phyloP scores from a whole-genome alignment of 805 yeast genomes.

The Candida anglica region DNA sequence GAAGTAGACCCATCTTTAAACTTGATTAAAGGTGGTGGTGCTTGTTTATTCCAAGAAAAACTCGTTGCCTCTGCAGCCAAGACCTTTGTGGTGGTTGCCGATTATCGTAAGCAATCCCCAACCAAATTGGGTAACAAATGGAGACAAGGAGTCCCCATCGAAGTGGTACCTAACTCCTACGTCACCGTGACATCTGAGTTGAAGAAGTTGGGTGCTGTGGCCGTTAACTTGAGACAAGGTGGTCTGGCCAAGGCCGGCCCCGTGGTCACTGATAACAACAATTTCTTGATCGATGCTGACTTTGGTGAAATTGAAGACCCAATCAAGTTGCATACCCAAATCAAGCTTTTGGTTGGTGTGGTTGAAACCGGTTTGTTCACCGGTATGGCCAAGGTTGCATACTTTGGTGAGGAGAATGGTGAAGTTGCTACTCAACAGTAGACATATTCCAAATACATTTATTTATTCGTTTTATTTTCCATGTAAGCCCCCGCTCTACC shows the following conservation, averaged over 20 bases:
- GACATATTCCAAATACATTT: too few species aligned
- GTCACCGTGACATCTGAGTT: constrained; percentile 70
- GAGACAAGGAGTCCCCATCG: constrained; percentile 93
- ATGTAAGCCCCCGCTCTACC: too few species aligned
- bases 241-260: constrained; percentile 96
- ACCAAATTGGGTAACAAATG: constrained; percentile 69
- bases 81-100: constrained; percentile 85
- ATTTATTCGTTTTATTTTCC: too few species aligned
- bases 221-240: constrained; percentile 73
- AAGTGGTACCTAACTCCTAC: constrained; percentile 86
- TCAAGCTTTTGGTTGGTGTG: constrained; percentile 83
- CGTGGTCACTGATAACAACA: constrained; percentile 91
- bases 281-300: constrained; percentile 88
- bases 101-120: constrained; percentile 76
- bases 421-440: constrained; percentile 21
- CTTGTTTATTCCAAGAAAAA: constrained; percentile 94
- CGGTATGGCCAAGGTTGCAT: constrained; percentile 70
- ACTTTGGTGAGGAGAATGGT: constrained; percentile 87
- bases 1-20: constrained; percentile 81
- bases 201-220: constrained; percentile 56
- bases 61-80: constrained; percentile 79
- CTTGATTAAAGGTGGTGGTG: constrained; percentile 98
- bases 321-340: constrained; percentile 50
- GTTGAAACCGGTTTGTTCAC: constrained; percentile 94
- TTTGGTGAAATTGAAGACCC: constrained; percentile 70